phyloP scores from a whole-genome alignment of 495 filamentous ascomycete species.

The Apiosordaria backusii region DNA sequence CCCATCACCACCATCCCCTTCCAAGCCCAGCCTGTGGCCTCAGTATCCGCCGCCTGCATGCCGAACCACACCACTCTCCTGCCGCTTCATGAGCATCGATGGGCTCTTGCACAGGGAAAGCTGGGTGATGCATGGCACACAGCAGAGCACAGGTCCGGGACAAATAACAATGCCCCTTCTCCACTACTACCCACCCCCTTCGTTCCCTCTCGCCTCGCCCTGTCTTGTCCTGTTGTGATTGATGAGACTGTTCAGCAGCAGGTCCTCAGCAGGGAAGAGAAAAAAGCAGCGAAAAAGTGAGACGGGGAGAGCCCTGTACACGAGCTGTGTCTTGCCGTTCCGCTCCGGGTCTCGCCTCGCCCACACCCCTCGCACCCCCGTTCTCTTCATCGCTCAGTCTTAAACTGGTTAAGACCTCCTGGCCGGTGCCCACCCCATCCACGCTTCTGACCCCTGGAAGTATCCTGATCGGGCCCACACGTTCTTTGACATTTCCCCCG shows the following conservation, averaged over 20 bases:
- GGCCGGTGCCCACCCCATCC: slow-evolving; percentile 19
- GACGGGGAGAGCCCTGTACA: slow-evolving; percentile 15
- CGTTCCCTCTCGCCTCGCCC: slow-evolving; percentile 5
- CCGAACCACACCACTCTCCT: slow-evolving; percentile 11
- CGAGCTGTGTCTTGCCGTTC: slow-evolving; percentile 23
- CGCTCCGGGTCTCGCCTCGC: slow-evolving; percentile 12
- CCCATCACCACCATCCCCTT: slow-evolving; percentile 12
- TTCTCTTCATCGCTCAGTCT: slow-evolving; percentile 21
- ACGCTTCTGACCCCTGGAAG: slow-evolving; percentile 19
- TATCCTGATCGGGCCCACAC: slow-evolving; percentile 30
- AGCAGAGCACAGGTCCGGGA: slow-evolving; percentile 2
- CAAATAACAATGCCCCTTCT: slow-evolving; percentile 4
- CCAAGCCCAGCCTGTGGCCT: slow-evolving; percentile 1
- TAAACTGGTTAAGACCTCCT: slow-evolving; percentile 32
- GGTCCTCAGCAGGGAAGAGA: slow-evolving; percentile 13
- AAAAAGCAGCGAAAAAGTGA: slow-evolving; percentile 15
- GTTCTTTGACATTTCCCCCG: slow-evolving; percentile 28
- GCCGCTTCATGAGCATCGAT: neutral
- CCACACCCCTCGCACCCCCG: slow-evolving; percentile 5
- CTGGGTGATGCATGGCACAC: neutral
- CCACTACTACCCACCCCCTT: neutral
- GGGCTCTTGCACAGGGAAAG: neutral
- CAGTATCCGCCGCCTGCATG: slow-evolving; percentile 1
- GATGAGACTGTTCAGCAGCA: slow-evolving; percentile 2
- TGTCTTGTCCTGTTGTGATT: slow-evolving; percentile 9